These are phyloP conservation scores for Aspergillus latus DNA, from an alignment of 2,329 filamentous ascomycete species.

Conservation along the genomic window DNA sequence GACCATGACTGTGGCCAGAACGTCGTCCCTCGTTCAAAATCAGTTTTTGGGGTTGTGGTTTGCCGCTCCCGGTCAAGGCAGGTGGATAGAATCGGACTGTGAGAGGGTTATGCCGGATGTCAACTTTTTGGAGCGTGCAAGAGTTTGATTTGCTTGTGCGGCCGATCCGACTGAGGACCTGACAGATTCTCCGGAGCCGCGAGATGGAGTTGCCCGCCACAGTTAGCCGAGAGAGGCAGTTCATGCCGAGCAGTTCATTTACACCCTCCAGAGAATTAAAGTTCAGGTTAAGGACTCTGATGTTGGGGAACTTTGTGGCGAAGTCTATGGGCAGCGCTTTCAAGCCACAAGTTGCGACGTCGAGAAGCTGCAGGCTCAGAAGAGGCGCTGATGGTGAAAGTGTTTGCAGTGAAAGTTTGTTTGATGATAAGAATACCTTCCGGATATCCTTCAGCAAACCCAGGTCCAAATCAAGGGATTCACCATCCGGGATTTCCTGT, in stretches of 20 bases:
- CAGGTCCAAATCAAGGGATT: conserved; percentile 49
- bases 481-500: conserved; percentile 55
- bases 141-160: conserved; percentile 29
- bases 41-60: conserved; percentile 29
- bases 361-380: conserved; percentile 82
- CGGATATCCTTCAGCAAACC: conserved; percentile 67
- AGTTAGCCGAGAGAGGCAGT: conserved; percentile 72
- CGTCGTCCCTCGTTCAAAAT: conserved; percentile 25
- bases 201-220: conserved; percentile 76
- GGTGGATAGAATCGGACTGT: conserved; percentile 86
- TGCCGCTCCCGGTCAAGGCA: conserved; percentile 43
- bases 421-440: conserved; percentile 76
- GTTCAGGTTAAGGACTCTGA: conserved; percentile 83
- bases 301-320: conserved; percentile 75
- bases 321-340: conserved; percentile 68
- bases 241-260: conserved; percentile 70
- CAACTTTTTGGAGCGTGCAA: conserved; percentile 65
- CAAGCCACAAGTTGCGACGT: conserved; percentile 83
- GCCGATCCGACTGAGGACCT: conserved; percentile 69
- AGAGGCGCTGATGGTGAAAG: conserved; percentile 63
- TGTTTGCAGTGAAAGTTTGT: conserved; percentile 63
- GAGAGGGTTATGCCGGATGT: conserved; percentile 81
- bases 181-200: conserved; percentile 67
- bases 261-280: conserved; percentile 84
- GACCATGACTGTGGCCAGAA: conserved; percentile 23